These are phyloP conservation scores for Psilocybe azurescens DNA, from an alignment of 768 basidiomycete species.

Conservation along the genomic window DNA sequence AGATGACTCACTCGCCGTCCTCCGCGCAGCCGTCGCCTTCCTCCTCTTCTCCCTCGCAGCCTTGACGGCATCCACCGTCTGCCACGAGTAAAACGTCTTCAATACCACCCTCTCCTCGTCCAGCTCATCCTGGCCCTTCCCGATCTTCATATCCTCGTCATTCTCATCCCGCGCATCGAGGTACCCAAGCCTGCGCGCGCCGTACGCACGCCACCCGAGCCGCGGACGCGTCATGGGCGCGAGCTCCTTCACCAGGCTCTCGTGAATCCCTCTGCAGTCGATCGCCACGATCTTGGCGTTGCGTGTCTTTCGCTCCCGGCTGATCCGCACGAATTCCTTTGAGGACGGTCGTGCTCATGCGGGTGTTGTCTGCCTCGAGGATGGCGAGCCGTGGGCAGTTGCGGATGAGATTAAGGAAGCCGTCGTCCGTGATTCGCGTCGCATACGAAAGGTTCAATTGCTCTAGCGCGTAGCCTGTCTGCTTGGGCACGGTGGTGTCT, in stretches of 20 bases:
- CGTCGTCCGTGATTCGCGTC: constrained; percentile 64
- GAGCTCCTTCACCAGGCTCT: constrained; percentile 67
- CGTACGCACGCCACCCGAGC: constrained; percentile 75
- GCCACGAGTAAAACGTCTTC: constrained; percentile 88
- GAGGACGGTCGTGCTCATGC: constrained; percentile 63
- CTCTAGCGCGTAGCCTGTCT: constrained; percentile 73
- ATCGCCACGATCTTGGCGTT: constrained; percentile 70
- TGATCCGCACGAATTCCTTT: constrained; percentile 70
- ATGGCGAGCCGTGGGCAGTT: constrained; percentile 64
- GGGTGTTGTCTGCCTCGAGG: constrained; percentile 83
- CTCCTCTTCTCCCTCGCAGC: constrained; percentile 69
- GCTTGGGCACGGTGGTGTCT: constrained; percentile 17
- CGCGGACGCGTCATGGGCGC: constrained; percentile 64
- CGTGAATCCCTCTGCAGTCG: constrained; percentile 77
- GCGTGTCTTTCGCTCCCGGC: constrained; percentile 47
- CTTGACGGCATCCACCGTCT: constrained; percentile 81
- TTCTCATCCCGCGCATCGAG: constrained; percentile 73
- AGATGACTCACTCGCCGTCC: constrained; percentile 44
- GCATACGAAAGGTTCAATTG: constrained; percentile 76
- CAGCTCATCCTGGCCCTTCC: constrained; percentile 85
- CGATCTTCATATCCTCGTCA: constrained; percentile 65
- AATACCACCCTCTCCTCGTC: constrained; percentile 74
- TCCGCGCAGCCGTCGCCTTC: constrained; percentile 48
- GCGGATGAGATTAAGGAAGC: constrained; percentile 65
- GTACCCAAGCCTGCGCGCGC: constrained; percentile 70